These are phyloP conservation scores for Gossypium thurberi DNA, from an alignment of 345 rosid species.

Conservation along the genomic window DNA sequence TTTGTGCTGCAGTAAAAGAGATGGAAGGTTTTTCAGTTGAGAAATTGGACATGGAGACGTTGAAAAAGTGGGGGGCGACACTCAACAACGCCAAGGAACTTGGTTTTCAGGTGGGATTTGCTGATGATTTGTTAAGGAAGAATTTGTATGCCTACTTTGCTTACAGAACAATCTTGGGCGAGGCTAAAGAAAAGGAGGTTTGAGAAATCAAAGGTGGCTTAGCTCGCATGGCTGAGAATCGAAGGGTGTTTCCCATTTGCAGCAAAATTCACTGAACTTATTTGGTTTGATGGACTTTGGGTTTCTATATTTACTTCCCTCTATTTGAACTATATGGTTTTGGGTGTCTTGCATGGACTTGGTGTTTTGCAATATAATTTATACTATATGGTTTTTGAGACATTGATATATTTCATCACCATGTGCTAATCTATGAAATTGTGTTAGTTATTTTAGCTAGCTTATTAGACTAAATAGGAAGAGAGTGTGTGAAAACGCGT, in stretches of 20 bases:
- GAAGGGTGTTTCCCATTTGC: neutral
- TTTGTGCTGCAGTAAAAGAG: neutral
- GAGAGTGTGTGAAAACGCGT: no score
- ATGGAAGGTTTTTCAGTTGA: neutral
- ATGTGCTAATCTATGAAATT: no score
- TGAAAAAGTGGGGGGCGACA: neutral
- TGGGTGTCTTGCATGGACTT: no score
- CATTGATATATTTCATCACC: no score
- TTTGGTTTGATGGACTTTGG: neutral
- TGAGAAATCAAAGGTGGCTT: no score
- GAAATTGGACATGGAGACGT: neutral
- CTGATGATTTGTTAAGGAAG: neutral
- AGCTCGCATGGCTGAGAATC: neutral
- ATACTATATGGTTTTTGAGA: no score
- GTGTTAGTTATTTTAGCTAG: no score
- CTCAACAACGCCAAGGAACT: neutral
- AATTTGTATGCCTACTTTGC: neutral
- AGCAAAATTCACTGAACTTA: no score
- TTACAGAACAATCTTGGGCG: neutral
- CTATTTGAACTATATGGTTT: neutral
- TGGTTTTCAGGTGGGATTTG: neutral
- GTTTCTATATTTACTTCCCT: neutral
- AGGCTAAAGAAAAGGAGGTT: no score
- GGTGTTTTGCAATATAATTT: no score
- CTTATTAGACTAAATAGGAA: no score